Base-by-base conservation (phyloP, 2,329 filamentous ascomycete genomes). In the Botrytis tulipae region DNA sequence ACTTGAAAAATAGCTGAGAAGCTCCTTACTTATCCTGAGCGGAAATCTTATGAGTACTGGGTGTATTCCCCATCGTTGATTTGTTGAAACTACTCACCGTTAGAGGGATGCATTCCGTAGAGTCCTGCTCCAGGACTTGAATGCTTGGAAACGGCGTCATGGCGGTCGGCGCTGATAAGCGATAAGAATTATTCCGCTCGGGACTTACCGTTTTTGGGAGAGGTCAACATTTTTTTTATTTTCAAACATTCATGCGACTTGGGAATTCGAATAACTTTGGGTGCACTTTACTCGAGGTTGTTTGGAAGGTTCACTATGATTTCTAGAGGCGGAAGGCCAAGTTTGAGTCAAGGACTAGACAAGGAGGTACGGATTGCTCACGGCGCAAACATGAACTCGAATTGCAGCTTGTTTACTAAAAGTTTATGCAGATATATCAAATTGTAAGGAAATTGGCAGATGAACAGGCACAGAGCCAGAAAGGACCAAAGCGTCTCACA, bases 21-120 rank as follows among this genome's bases (percentile, higher is more conserved):
- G n/a, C 46, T 69, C 82, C 88, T 79, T 81, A 97, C 95, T 94
- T 94, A 85, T 98, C 95, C 85, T 98, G 95, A 79, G 89, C 87
- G 48, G 91, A 91, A 75, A 92, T 89, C 82, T 90, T 92, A 80
- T 88, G 86, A 73, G 87, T 84, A 82, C 89, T 92, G 78, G 83
- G 83, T 69, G 86, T 83, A 82, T 92, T 92, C 65, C 91, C 91
- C 91, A 92, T 92, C 57, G 42, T 77, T 48, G 42, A 70, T 51
- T 44, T 71, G 29, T 35, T 60, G 46, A 37, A 60, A 60, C 63
- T 75, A 75, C 73, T 66, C 35, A 22, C 57, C 35, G 51, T 22
- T 40, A 16, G 25, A 60, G 29, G 20, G 48, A 69, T 51, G 29
- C 71, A 72, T 68, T 48, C 70, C 51, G 51, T 51, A 22, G 32